These are phyloP conservation scores for Phytophthora sp. DNA, from an alignment of 352 stramenopile species.

Conservation along the genomic window DNA sequence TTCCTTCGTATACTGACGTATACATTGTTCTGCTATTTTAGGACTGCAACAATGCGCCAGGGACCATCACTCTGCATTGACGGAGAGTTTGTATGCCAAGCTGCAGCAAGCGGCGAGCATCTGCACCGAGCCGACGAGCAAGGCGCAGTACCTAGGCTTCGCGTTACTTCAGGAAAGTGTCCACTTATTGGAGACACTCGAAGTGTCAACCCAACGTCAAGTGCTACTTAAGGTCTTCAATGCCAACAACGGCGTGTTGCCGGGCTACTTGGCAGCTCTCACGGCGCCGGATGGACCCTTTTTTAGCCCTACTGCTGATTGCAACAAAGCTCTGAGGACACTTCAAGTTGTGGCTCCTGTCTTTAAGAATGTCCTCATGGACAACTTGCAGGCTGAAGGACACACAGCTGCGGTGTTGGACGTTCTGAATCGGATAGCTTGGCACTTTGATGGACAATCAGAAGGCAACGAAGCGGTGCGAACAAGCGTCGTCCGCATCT, in stretches of 20 bases:
- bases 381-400: conserved; percentile 17
- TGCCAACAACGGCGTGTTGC: conserved; percentile 43
- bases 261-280: conserved; percentile 49
- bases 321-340: not conserved
- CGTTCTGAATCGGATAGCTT: conserved; percentile 46
- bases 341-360: conserved; percentile 40
- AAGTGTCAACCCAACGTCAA: conserved; percentile 2
- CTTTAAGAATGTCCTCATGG: conserved; percentile 42
- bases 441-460: conserved; percentile 30
- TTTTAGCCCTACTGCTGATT: not conserved
- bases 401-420: conserved; percentile 45
- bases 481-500: conserved; percentile 9
- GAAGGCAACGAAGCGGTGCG: conserved; percentile 1
- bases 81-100: conserved; percentile 16
- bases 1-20: not conserved
- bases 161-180: conserved; percentile 42
- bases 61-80: conserved; percentile 3
- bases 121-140: conserved; percentile 48
- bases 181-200: conserved; percentile 5
- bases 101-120: conserved; percentile 51
- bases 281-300: conserved; percentile 15
- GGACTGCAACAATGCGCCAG: conserved; percentile 20
- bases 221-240: conserved; percentile 45
- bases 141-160: conserved; percentile 59
- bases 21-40: conserved; percentile 7